A percentile compares a stretch with the other conserved stretches of the same genome.
phyloP scores from a whole-genome alignment of 495 filamentous ascomycete genomes.

The Physcia stellaris region DNA sequence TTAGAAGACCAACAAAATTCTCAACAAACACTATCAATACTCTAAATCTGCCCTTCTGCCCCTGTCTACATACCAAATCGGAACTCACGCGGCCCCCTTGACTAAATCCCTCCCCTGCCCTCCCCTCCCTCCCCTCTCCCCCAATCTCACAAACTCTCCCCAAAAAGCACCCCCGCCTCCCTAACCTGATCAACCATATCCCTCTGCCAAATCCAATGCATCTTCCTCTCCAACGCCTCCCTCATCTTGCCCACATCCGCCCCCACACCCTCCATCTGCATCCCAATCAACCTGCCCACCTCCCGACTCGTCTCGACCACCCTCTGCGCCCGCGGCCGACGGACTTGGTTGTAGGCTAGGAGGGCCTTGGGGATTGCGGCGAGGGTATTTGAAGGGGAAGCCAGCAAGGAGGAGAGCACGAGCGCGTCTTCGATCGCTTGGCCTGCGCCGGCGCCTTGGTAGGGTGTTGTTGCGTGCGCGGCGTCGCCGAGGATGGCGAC shows the following conservation, averaged over 20 bases:
- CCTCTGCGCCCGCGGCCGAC: slow-evolving; percentile 12
- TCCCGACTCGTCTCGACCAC: slow-evolving; percentile 5
- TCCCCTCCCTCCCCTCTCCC: too few relatives aligned
- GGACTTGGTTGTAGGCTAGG: slow-evolving; percentile 11
- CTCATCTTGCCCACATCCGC: slow-evolving; percentile 4
- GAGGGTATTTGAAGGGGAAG: neutral
- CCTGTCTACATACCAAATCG: too few relatives aligned
- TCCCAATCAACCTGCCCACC: slow-evolving; percentile 1
- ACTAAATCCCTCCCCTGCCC: too few relatives aligned
- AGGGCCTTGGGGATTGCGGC: slow-evolving; percentile 2
- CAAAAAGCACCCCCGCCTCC: too few relatives aligned
- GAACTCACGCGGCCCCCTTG: too few relatives aligned
- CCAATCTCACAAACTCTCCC: too few relatives aligned
- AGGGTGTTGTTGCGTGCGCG: slow-evolving; percentile 28
- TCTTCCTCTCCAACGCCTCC: too few relatives aligned
- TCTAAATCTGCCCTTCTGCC: too few relatives aligned
- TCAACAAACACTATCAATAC: too few relatives aligned
- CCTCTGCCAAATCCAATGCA: too few relatives aligned
- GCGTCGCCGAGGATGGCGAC: slow-evolving; percentile 30
- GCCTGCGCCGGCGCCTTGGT: slow-evolving; percentile 25
- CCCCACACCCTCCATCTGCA: slow-evolving; percentile 1
- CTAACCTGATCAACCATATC: too few relatives aligned
- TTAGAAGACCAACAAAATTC: too few relatives aligned
- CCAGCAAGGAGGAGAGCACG: slow-evolving; percentile 17
- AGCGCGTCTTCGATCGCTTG: slow-evolving; percentile 26